A percentile compares a stretch with the other conserved stretches of the same genome.
Evolutionary conservation across 2,329 filamentous ascomycete genomes (phyloP).

Genomic region (Ophiobolus disseminans): DNA sequence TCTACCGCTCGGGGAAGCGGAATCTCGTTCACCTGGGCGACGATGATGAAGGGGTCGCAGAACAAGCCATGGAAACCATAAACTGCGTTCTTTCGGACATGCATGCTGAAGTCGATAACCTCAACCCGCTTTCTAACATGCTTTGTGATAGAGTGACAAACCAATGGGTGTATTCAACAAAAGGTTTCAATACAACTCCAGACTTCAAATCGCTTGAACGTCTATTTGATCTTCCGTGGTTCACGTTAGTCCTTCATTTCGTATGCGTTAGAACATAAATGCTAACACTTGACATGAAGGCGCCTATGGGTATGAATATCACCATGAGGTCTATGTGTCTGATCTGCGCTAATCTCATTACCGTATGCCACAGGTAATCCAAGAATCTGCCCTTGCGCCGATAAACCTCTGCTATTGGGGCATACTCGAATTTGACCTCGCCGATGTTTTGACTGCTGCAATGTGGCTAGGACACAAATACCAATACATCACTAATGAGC

Average conservation of each 20-base stretch:
- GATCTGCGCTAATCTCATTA: no score
- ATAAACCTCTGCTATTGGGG: background rate
- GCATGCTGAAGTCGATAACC: background rate
- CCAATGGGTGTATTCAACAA: background rate
- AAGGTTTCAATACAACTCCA: background rate
- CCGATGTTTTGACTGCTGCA: background rate
- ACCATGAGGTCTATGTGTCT: no score
- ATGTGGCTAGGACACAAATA: background rate
- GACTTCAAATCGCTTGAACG: background rate
- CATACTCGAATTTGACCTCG: background rate
- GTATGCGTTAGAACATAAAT: background rate
- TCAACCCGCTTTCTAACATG: background rate
- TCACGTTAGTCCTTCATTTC: background rate
- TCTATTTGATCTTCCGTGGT: background rate
- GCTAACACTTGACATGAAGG: background rate
- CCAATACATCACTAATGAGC: background rate
- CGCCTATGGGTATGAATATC: constrained; percentile 2
- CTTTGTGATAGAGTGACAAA: background rate
- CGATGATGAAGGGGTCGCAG: background rate
- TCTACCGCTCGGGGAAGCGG: background rate
- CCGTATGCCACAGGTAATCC: no score
- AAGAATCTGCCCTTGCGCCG: background rate
- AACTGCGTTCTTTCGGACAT: background rate
- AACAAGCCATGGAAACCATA: background rate
- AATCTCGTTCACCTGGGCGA: constrained; percentile 6